Percentiles rank a stretch among this genome's conserved stretches.
Conservation (phyloP, 1,284 basidiomycete genomes). For the Rhodotorula mucilaginosa region DNA sequence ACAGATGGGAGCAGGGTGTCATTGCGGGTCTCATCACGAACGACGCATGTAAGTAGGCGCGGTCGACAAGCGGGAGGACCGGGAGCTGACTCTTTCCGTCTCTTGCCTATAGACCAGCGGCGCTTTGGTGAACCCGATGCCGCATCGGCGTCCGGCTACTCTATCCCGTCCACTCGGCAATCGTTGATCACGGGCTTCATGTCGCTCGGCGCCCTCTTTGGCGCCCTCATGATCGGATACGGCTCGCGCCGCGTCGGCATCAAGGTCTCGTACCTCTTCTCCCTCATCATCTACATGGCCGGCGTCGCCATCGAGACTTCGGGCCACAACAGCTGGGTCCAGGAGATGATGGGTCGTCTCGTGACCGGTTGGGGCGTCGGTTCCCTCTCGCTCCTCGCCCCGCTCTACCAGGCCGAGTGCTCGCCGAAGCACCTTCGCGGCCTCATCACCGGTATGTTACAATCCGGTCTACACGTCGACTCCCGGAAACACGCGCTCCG, state of each 20-base stretch:
- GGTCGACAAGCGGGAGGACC: neutral
- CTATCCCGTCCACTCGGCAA: slow-evolving; percentile 33
- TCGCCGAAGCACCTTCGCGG: slow-evolving; percentile 48
- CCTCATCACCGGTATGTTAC: slow-evolving; percentile 43
- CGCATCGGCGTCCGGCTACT: slow-evolving; percentile 25
- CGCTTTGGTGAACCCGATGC: slow-evolving; percentile 36
- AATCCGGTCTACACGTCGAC: neutral
- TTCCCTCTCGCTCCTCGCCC: slow-evolving; percentile 46
- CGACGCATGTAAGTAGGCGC: slow-evolving; percentile 21
- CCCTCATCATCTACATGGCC: slow-evolving; percentile 49
- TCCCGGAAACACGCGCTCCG: neutral
- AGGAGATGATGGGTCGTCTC: slow-evolving; percentile 50
- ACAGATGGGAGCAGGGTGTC: slow-evolving; percentile 36
- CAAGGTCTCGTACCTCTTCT: slow-evolving; percentile 34
- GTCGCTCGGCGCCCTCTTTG: slow-evolving; percentile 35
- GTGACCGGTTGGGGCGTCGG: slow-evolving; percentile 40
- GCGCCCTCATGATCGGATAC: slow-evolving; percentile 27
- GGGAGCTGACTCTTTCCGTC: neutral
- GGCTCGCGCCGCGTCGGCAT: slow-evolving; percentile 26
- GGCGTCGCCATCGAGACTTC: slow-evolving; percentile 51
- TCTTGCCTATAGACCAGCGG: slow-evolving; percentile 15
- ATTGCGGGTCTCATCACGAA: slow-evolving; percentile 32
- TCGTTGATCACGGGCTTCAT: slow-evolving; percentile 37
- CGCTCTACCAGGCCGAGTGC: slow-evolving; percentile 52
- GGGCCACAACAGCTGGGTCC: slow-evolving; percentile 46